Evolutionary conservation across 2,329 filamentous ascomycete genomes (phyloP).

Genomic region (Fusarium equiseti): DNA sequence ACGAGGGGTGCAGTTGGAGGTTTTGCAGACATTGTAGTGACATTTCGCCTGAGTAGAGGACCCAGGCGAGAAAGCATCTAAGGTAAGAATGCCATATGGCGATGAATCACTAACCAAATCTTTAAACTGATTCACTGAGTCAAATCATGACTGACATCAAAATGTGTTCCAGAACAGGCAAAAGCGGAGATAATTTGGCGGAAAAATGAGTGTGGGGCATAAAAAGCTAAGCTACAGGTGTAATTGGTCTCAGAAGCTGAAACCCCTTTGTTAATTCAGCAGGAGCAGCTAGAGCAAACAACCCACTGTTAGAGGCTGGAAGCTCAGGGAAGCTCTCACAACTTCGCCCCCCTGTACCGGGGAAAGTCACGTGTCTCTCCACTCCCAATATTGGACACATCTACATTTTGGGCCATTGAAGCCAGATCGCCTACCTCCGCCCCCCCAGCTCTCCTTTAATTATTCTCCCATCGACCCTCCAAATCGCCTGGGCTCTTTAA

Average conservation of each 20-base stretch:
- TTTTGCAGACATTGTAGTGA: slow-evolving; percentile 56
- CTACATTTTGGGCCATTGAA: slow-evolving; percentile 57
- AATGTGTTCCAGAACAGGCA: slow-evolving; percentile 33
- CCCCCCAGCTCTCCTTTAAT: slow-evolving; percentile 54
- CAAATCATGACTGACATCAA: slow-evolving; percentile 21
- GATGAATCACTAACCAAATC: background rate
- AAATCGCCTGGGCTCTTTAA: slow-evolving; percentile 54
- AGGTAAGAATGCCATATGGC: slow-evolving; percentile 23
- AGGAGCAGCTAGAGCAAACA: background rate
- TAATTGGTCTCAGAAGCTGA: slow-evolving; percentile 32
- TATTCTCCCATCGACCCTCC: slow-evolving; percentile 50
- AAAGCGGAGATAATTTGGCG: slow-evolving; percentile 25
- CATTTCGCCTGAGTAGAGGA: slow-evolving; percentile 50
- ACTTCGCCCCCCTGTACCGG: slow-evolving; percentile 17
- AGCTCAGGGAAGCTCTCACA: slow-evolving; percentile 34
- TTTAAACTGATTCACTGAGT: slow-evolving; percentile 1
- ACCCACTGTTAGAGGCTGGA: slow-evolving; percentile 22
- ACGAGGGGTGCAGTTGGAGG: slow-evolving; percentile 72
- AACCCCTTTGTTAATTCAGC: slow-evolving; percentile 33
- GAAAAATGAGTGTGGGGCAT: slow-evolving; percentile 39
- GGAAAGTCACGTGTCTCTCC: slow-evolving; percentile 52
- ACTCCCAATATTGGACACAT: slow-evolving; percentile 60
- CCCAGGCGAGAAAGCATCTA: slow-evolving; percentile 49
- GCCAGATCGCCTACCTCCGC: slow-evolving; percentile 58
- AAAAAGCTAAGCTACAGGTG: slow-evolving; percentile 6